phyloP scores from a whole-genome alignment of 805 yeast genomes.

The Barnettozyma vustinii region DNA sequence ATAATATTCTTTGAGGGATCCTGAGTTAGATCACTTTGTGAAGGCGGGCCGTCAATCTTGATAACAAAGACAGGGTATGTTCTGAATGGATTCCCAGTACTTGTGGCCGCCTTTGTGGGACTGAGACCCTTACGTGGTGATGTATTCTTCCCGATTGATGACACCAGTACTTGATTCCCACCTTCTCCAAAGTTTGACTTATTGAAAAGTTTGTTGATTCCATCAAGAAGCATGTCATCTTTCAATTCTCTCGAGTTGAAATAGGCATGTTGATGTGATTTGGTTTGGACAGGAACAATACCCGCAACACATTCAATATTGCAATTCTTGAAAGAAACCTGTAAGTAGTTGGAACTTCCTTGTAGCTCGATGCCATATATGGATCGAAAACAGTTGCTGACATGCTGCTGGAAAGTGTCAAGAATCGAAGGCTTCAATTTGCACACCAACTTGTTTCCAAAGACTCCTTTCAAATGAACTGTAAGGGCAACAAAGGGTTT shows the following conservation, averaged over 20 bases:
- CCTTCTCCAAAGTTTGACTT: slow-evolving; percentile 20
- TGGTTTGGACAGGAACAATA: slow-evolving; percentile 28
- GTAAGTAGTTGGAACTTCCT: slow-evolving; percentile 24
- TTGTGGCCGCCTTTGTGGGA: slow-evolving; percentile 22
- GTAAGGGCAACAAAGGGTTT: slow-evolving; percentile 22
- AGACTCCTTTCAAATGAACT: not conserved
- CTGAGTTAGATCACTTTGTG: slow-evolving; percentile 34
- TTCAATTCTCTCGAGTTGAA: slow-evolving; percentile 34
- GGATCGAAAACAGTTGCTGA: slow-evolving; percentile 17
- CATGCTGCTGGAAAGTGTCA: slow-evolving; percentile 11
- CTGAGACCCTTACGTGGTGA: slow-evolving; percentile 22
- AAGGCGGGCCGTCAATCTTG: slow-evolving; percentile 24
- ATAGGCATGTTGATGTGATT: slow-evolving; percentile 39
- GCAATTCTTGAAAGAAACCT: slow-evolving; percentile 25
- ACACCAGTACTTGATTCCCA: slow-evolving; percentile 8
- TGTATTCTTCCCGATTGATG: slow-evolving; percentile 11
- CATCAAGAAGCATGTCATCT: slow-evolving; percentile 12
- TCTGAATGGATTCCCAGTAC: slow-evolving; percentile 29
- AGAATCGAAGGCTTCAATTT: not conserved
- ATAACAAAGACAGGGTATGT: slow-evolving; percentile 37
- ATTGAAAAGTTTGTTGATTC: slow-evolving; percentile 25
- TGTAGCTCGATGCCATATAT: slow-evolving; percentile 29
- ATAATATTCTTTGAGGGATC: slow-evolving; percentile 33
- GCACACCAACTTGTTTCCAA: slow-evolving; percentile 5
- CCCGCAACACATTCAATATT: slow-evolving; percentile 38